Evolutionary conservation across 352 stramenopile genomes (phyloP), one percentile per base, ranked within the genome.

Genomic region (Vaucheria bursata): DNA sequence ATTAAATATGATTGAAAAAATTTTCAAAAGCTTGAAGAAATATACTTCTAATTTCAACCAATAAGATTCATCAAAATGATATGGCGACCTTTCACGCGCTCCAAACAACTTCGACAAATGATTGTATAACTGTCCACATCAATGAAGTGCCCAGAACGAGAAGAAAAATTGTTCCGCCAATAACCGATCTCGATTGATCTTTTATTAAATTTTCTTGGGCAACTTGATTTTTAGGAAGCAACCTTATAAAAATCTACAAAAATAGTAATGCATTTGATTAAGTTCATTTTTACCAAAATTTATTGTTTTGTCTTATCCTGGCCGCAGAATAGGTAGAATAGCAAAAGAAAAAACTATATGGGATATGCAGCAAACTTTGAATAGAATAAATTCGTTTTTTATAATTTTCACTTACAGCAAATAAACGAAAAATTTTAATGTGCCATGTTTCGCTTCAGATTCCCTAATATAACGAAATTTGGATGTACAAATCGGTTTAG

Each of bases 151-250:
- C 25, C n/a, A 82, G 71, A 18, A 82, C 77, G 1, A 29, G 5
- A 59, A 82, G n/a, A 50, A 82, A 82, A 0, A 73, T 45, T 5
- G 45, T 75, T 36, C 77, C 77, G 18, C 77, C 77, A 33, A 33
- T 18, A 2, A 6, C 1, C 29, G 77, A 82, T 36, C 77, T 59
- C 31, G 74, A 74, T 53, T 69, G 73, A 33, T 82, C 77, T 36
- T 45, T 7, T n/a, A 66, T 49, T 25, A 82, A 38, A 31, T 59
- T 7, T 34, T 82, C 52, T 66, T 82, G 77, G 4, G 77, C 77
- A 8, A 34, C 77, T 33, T 45, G 65, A 53, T 66, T 82, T 18
- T 50, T 37, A 8, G 77, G 77, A 6, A 82, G 68, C 32, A 82
- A 71, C 33, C 52, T 25, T 1, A 82, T 31, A 49, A 82, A 64